Evolutionary conservation across 345 rosid genomes (phyloP).

Genomic region (Sonneratia caseolaris): DNA sequence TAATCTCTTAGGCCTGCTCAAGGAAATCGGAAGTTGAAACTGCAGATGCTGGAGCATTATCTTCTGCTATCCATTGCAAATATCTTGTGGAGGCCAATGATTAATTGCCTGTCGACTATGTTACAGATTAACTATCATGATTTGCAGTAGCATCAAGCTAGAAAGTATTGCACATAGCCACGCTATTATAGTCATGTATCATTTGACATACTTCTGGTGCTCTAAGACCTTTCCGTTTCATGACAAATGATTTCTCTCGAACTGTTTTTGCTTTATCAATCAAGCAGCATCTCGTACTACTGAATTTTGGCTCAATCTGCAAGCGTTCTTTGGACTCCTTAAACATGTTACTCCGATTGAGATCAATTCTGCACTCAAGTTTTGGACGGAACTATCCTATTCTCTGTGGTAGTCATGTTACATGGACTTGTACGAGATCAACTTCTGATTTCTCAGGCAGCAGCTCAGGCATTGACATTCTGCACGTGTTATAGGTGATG

Average conservation of each 20-base stretch:
- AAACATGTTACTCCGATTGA: neutral
- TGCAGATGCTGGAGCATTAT: neutral
- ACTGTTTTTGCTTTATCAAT: neutral
- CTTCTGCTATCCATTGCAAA: neutral
- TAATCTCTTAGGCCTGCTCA: neutral
- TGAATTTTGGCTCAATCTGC: neutral
- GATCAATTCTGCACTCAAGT: neutral
- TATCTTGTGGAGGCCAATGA: neutral
- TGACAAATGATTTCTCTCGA: neutral
- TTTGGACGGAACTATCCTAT: neutral
- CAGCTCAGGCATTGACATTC: neutral
- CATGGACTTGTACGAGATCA: neutral
- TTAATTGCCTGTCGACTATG: neutral
- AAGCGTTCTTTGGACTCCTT: neutral
- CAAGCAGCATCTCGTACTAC: neutral
- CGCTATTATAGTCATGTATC: neutral
- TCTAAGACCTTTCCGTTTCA: too few relatives aligned
- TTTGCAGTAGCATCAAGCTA: neutral
- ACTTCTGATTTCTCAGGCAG: neutral
- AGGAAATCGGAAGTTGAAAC: neutral
- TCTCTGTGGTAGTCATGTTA: neutral
- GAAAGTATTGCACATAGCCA: neutral
- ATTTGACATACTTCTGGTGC: too few relatives aligned
- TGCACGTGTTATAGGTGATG: constrained; percentile 46
- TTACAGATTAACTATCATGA: neutral